These are phyloP conservation scores for Penicillium pancosmium DNA, from an alignment of 495 filamentous ascomycete species.

Conservation along the genomic window DNA sequence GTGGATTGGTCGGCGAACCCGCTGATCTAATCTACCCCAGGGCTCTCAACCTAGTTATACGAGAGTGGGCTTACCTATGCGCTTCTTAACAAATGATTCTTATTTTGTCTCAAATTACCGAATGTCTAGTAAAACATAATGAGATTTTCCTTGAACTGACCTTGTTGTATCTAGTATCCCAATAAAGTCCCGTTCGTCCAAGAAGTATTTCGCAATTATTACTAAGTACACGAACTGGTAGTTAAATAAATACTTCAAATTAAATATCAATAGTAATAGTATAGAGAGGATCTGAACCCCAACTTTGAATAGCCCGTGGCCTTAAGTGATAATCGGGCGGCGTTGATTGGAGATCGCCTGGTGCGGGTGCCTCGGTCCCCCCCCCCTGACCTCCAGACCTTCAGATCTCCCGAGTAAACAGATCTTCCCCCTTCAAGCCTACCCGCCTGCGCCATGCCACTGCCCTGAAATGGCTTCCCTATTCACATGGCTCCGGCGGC, in stretches of 20 bases:
- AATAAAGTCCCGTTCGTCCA: neutral
- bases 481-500: constrained; percentile 44
- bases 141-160: too few relatives aligned
- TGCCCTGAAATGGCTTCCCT: constrained; percentile 39
- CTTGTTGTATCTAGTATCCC: neutral
- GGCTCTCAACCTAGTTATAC: too few relatives aligned
- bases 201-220: too few relatives aligned
- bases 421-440: neutral
- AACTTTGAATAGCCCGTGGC: neutral
- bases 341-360: constrained; percentile 17
- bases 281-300: neutral
- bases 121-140: too few relatives aligned
- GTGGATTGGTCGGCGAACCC: neutral
- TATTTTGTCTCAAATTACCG: too few relatives aligned
- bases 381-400: neutral
- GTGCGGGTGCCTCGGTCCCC: constrained; percentile 12
- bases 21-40: constrained; percentile 12
- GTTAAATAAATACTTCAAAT: too few relatives aligned
- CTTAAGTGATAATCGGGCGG: constrained; percentile 5
- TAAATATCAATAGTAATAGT: neutral
- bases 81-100: too few relatives aligned
- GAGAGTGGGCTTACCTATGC: too few relatives aligned
- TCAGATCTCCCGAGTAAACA: constrained; percentile 18
- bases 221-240: too few relatives aligned
- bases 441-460: constrained; percentile 33